Evolutionary conservation across 768 basidiomycete genomes (phyloP).

Genomic region (Hysterangium stoloniferum): DNA sequence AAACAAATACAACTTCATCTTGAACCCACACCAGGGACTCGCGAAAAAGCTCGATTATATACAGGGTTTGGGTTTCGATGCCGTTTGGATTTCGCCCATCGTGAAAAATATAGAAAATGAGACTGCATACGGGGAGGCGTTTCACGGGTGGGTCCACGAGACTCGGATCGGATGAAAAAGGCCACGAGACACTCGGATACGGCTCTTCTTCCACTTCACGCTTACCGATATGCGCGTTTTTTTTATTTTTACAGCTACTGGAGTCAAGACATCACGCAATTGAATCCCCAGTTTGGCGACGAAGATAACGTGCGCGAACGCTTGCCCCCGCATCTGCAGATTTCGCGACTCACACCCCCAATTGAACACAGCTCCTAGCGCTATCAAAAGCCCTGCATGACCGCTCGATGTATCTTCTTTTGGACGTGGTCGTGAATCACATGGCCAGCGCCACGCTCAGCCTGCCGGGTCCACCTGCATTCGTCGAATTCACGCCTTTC

Average conservation of each 20-base stretch:
- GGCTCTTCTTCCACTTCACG: too few relatives aligned
- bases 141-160: slow-evolving; percentile 48
- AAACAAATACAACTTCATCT: background rate
- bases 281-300: slow-evolving; percentile 50
- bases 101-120: slow-evolving; percentile 37
- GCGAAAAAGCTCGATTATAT: slow-evolving; percentile 54
- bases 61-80: slow-evolving; percentile 54
- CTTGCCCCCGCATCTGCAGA: background rate
- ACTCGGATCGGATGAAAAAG: too few relatives aligned
- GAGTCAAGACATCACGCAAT: slow-evolving; percentile 36
- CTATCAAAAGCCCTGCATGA: slow-evolving; percentile 40
- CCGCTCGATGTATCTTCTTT: slow-evolving; percentile 52
- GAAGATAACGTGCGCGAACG: slow-evolving; percentile 29
- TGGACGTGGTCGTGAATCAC: slow-evolving; percentile 59
- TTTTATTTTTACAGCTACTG: slow-evolving; percentile 40
- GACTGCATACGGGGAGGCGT: slow-evolving; percentile 46
- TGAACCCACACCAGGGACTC: slow-evolving; percentile 30
- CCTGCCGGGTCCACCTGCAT: slow-evolving; percentile 20
- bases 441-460: slow-evolving; percentile 33
- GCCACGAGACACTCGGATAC: too few relatives aligned
- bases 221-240: too few relatives aligned
- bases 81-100: slow-evolving; percentile 51
- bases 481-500: slow-evolving; percentile 25
- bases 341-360: background rate
- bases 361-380: slow-evolving; percentile 32